A percentile compares a stretch with the other conserved stretches of the same genome.
Evolutionary conservation across 2,329 filamentous ascomycete genomes (phyloP).

Genomic region (Dactylellina leptospora): DNA sequence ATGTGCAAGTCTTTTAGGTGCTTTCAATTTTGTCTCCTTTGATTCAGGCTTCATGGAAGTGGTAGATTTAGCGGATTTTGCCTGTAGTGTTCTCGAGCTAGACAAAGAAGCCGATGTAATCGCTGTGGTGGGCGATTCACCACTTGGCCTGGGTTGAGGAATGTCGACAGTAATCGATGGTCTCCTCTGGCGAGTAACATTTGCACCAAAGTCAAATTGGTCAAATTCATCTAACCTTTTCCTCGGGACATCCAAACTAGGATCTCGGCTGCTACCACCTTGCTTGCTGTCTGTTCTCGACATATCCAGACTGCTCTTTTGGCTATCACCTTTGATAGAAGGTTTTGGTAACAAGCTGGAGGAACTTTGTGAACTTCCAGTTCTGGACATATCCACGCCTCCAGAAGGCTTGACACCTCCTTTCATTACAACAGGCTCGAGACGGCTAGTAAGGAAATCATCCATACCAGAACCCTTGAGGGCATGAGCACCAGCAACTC

Average conservation of each 20-base stretch:
- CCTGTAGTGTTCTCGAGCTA: conserved; percentile 7
- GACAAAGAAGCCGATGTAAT: conserved; percentile 26
- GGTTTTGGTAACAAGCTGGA: conserved; percentile 32
- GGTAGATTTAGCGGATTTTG: conserved; percentile 16
- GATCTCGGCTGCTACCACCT: conserved; percentile 34
- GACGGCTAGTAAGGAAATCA: conserved; percentile 63
- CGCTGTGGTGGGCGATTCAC: conserved; percentile 24
- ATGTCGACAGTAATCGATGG: conserved; percentile 29
- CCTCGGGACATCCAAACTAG: conserved; percentile 36
- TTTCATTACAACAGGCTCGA: conserved; percentile 65
- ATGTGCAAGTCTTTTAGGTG: conserved; percentile 14
- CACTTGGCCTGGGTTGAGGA: conserved; percentile 26
- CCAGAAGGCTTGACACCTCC: conserved; percentile 61
- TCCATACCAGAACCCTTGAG: conserved; percentile 63
- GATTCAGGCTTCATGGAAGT: conserved; percentile 18
- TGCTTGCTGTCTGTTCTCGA: conserved; percentile 41
- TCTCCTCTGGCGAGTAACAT: conserved; percentile 18
- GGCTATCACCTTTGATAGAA: conserved; percentile 34
- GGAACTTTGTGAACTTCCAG: conserved; percentile 59
- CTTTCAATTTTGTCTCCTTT: conserved; percentile 40
- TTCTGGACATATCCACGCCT: conserved; percentile 60
- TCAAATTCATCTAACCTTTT: conserved; percentile 28
- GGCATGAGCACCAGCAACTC: conserved; percentile 62
- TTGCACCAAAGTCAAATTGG: conserved; percentile 35
- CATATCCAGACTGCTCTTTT: conserved; percentile 47